Conservation (phyloP, 2,329 filamentous ascomycete genomes). For the Drechslerella dactyloides region DNA sequence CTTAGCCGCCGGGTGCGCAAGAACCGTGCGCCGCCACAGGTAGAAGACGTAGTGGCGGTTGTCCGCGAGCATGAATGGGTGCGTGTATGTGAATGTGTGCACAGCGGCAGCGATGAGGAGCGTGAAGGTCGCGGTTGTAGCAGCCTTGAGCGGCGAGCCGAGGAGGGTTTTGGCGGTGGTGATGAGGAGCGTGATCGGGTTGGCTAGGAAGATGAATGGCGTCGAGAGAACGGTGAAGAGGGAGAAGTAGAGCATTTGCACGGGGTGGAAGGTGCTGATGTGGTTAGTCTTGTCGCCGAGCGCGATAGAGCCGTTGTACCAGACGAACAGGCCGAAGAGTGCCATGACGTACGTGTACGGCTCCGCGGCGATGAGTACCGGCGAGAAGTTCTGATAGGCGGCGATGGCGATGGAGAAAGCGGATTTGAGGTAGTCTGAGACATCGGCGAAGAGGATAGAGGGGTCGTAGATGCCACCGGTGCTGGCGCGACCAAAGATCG, state of each 20-base stretch:
- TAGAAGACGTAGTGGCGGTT: constrained; percentile 99
- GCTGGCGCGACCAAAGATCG: constrained; percentile 20
- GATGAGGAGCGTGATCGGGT: constrained; percentile 26
- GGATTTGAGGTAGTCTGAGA: constrained; percentile 65
- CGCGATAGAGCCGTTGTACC: constrained; percentile 90
- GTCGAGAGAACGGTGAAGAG: constrained; percentile 90
- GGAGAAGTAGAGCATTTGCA: constrained; percentile 96
- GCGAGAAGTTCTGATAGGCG: constrained; percentile 61
- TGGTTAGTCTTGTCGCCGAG: constrained; percentile 95
- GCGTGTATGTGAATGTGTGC: constrained; percentile 86
- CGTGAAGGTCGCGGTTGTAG: constrained; percentile 56
- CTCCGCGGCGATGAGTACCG: constrained; percentile 58
- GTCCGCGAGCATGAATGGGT: constrained; percentile 94
- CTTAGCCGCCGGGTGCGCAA: constrained; percentile 68
- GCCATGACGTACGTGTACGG: constrained; percentile 69
- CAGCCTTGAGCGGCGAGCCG: constrained; percentile 28
- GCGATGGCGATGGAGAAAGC: constrained; percentile 70
- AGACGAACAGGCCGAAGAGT: constrained; percentile 75
- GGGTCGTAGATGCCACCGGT: constrained; percentile 40
- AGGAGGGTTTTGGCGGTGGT: constrained; percentile 37
- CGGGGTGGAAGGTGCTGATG: constrained; percentile 81
- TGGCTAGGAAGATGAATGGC: constrained; percentile 70
- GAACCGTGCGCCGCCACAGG: constrained; percentile 82
- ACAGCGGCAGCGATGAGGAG: constrained; percentile 64
- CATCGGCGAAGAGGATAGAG: constrained; percentile 27